Base-by-base conservation (phyloP, 345 rosid genomes). In the Aurinia saxatilis region DNA sequence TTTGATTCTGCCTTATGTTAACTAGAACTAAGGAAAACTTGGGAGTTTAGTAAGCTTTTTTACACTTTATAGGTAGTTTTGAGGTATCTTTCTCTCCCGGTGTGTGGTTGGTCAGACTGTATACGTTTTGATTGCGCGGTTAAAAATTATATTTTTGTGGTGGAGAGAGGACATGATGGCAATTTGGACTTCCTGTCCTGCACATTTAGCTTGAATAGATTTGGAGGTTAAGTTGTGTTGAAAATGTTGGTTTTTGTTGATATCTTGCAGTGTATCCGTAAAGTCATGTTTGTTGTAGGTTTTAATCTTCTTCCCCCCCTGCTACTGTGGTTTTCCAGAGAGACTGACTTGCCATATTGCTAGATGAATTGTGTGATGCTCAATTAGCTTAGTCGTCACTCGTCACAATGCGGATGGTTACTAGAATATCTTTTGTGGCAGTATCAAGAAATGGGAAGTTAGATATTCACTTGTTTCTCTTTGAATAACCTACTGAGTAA, bases 351-450 rank as follows among this genome's bases (percentile, higher is more conserved):
- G 6, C 10, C 58, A 14, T 48, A 31, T 49, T 49, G 51, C 13
- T 30, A 49, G 44, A 58, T 49, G 44, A 67, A 23, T 8, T 50
- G 2, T 40, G 10, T 57, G 42, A 19, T 19, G 27, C n/a, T 30
- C 17, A 4, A 10, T 19, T 37, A 29, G 50, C 56, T 57, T 47
- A 18, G 39, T 47, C 42, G 41, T 8, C 1, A 52, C 50, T n/a
- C n/a, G n/a, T n/a, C n/a, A n/a, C 25, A 21, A 47, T 56, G 47
- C 45, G 19, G 18, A 44, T 58, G 39, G 49, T 63, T 65, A 35
- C 56, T 27, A 31, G 19, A 19, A 14, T 35, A 47, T 13, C 4
- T 37, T 13, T 17, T 36, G 21, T 25, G 54, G 33, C 6, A 7
- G 31, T 25, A 16, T 46, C 35, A 38, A 12, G 25, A 10, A 39